Evolutionary conservation across 805 yeast genomes (phyloP).

Genomic region (Babjeviella inositovora): DNA sequence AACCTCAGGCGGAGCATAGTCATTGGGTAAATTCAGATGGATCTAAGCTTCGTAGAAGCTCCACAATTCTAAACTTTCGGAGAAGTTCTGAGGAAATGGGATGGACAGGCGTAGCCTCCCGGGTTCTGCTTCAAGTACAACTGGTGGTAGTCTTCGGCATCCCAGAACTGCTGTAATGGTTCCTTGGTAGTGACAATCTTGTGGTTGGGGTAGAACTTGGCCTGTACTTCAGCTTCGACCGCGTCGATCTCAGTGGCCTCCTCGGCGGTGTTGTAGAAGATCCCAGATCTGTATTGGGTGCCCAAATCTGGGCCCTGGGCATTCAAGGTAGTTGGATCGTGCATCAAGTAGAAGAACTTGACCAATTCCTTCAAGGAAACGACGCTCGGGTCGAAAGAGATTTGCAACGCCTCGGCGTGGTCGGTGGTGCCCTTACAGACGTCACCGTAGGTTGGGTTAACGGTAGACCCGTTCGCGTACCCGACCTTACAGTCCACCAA

Average conservation of each 20-base stretch:
- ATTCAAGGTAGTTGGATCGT: constrained; percentile 81
- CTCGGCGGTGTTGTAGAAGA: constrained; percentile 43
- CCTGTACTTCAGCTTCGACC: constrained; percentile 40
- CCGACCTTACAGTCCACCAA: constrained; percentile 75
- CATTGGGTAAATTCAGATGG: too few species aligned
- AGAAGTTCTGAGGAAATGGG: constrained; percentile 61
- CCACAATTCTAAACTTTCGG: too few species aligned
- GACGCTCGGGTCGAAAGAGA: constrained; percentile 62
- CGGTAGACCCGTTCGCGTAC: constrained; percentile 61
- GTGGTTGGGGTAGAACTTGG: constrained; percentile 56
- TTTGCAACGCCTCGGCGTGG: constrained; percentile 72
- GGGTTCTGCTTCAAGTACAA: constrained; percentile 68
- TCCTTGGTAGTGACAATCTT: constrained; percentile 56
- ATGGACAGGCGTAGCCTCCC: constrained; percentile 78
- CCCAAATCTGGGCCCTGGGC: constrained; percentile 84
- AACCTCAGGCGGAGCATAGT: too few species aligned
- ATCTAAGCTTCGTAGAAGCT: too few species aligned
- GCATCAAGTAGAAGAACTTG: constrained; percentile 80
- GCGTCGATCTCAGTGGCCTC: constrained; percentile 26
- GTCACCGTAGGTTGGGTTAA: constrained; percentile 42
- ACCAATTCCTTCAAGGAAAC: constrained; percentile 45
- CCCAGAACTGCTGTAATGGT: constrained; percentile 58
- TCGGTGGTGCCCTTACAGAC: constrained; percentile 69
- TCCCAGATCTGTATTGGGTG: constrained; percentile 78
- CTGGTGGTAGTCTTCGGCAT: constrained; percentile 96